Conservation (phyloP, 441 rosid genomes). For the Pelargonium cotyledonis region DNA sequence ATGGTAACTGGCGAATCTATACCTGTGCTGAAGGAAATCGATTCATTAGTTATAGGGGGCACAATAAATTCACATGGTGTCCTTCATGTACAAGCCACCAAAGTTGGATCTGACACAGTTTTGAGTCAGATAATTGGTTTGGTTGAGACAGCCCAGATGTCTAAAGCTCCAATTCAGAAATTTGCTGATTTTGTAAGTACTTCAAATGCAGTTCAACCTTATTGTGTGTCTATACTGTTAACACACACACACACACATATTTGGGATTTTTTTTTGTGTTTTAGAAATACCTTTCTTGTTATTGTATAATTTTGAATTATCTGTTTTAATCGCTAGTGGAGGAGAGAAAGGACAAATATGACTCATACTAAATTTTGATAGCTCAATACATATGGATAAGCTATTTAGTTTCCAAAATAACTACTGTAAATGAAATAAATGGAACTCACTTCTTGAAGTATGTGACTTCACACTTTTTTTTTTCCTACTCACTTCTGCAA, state of each 20-base stretch:
- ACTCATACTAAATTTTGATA: not conserved
- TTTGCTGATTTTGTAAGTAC: conserved; percentile 91
- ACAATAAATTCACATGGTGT: conserved; percentile 93
- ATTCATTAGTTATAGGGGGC: conserved; percentile 77
- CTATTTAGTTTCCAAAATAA: not conserved
- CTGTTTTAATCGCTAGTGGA: not conserved
- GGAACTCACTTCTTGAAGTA: too few species aligned
- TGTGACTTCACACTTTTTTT: too few species aligned
- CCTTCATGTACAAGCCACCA: conserved; percentile 78
- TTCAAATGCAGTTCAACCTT: conserved; percentile 1
- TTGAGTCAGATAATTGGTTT: conserved; percentile 91
- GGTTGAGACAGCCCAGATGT: conserved; percentile 98
- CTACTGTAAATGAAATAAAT: not conserved
- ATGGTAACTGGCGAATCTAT: conserved; percentile 97
- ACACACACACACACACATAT: not conserved
- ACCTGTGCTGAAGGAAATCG: conserved; percentile 71
- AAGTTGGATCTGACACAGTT: conserved; percentile 89
- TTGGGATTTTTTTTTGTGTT: not conserved
- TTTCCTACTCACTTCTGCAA: too few species aligned
- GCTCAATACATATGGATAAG: not conserved
- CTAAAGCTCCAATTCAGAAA: conserved; percentile 98
- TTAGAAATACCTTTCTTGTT: not conserved
- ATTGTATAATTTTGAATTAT: not conserved
- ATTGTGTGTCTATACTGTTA: not conserved
- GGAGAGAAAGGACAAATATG: not conserved